Percentiles rank a stretch among this genome's conserved stretches.
Conservation (phyloP, 768 basidiomycete species). For the Calocybe indica region DNA sequence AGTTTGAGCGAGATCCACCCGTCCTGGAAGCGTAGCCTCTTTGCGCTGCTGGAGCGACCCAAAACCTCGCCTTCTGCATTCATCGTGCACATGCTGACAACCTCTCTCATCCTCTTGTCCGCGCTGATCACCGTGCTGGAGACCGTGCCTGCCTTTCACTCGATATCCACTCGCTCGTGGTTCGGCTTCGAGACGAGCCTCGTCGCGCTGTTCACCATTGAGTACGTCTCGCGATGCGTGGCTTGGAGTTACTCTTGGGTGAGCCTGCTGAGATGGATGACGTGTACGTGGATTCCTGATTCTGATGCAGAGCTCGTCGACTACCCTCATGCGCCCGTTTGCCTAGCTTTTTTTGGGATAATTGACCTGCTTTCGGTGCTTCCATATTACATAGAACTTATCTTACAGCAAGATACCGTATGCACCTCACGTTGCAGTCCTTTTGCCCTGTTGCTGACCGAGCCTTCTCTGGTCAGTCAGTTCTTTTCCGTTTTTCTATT, state of each 20-base stretch:
- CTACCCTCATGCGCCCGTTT: conserved; percentile 9
- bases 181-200: conserved; percentile 85
- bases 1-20: conserved; percentile 26
- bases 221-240: conserved; percentile 66
- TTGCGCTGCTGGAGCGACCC: conserved; percentile 74
- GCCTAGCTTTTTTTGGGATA: conserved; percentile 70
- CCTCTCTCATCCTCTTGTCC: conserved; percentile 66
- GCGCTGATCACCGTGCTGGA: conserved; percentile 75
- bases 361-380: conserved; percentile 82
- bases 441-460: not conserved
- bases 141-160: conserved; percentile 73
- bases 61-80: conserved; percentile 74
- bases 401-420: conserved; percentile 82
- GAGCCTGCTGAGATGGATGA: conserved; percentile 55
- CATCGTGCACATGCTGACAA: conserved; percentile 64
- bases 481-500: conserved; percentile 87
- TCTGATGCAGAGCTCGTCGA: conserved; percentile 12
- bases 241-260: conserved; percentile 74
- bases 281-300: conserved; percentile 39
- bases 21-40: conserved; percentile 60
- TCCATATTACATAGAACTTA: conserved; percentile 86
- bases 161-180: conserved; percentile 64
- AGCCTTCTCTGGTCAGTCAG: conserved; percentile 41
- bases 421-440: conserved; percentile 15
- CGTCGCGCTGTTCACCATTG: conserved; percentile 82